phyloP scores from a whole-genome alignment of 495 filamentous ascomycete species.

The Pyrenopolyporus hunteri region DNA sequence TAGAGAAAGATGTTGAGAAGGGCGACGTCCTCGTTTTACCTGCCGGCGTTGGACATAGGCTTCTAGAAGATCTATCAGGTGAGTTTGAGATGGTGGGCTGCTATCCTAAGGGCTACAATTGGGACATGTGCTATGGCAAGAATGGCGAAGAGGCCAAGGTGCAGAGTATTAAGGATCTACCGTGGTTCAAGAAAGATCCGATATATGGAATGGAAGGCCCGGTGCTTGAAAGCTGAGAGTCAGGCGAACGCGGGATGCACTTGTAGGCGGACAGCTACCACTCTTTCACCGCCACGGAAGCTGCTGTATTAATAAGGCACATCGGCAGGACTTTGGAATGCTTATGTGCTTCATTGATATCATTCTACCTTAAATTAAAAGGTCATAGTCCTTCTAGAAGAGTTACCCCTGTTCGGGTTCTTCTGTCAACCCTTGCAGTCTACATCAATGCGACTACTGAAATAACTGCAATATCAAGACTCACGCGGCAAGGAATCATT shows the following conservation, averaged over 20 bases:
- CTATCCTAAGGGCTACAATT: conserved; percentile 63
- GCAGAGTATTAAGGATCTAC: conserved; percentile 51
- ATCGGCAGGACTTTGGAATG: too few species aligned
- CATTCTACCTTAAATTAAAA: too few species aligned
- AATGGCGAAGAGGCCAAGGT: conserved; percentile 59
- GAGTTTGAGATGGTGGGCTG: conserved; percentile 71
- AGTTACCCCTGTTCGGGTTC: too few species aligned
- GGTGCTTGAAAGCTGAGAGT: conserved; percentile 44
- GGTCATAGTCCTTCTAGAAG: too few species aligned
- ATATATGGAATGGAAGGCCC: conserved; percentile 65
- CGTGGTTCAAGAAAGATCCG: conserved; percentile 66
- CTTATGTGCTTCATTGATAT: too few species aligned
- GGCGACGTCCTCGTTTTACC: conserved; percentile 72
- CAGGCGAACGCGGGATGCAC: not conserved
- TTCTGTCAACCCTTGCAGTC: too few species aligned
- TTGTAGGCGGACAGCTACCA: not conserved
- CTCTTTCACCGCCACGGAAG: too few species aligned
- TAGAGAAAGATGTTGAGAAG: conserved; percentile 59
- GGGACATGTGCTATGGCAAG: conserved; percentile 75
- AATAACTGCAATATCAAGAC: too few species aligned
- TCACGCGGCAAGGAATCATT: too few species aligned
- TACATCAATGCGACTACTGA: too few species aligned
- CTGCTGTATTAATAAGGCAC: too few species aligned
- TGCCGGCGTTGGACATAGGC: conserved; percentile 67
- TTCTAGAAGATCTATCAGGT: conserved; percentile 59